Percentiles rank a stretch among this genome's conserved stretches.
Evolutionary conservation across 768 basidiomycete species (phyloP).

Genomic region (Lactarius vividus): DNA sequence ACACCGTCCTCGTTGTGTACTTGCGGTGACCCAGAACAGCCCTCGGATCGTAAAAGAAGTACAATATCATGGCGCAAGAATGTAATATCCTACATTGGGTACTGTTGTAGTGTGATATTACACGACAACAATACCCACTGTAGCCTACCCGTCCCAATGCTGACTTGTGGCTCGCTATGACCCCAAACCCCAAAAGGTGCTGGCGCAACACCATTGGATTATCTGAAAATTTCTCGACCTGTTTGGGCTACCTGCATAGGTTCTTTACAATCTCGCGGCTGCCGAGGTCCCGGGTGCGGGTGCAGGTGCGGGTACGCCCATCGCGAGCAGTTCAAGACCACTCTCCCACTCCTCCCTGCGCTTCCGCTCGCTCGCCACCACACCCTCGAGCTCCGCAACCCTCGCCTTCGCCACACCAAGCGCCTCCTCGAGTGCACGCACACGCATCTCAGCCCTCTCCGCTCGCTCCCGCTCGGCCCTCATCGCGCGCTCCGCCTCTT

Average conservation of each 20-base stretch:
- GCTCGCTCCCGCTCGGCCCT: conserved; percentile 6
- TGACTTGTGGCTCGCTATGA: not conserved
- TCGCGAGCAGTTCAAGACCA: conserved; percentile 16
- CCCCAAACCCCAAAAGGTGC: not conserved
- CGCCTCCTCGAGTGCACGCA: not conserved
- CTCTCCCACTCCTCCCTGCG: conserved; percentile 14
- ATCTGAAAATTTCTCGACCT: not conserved
- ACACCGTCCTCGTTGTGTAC: not conserved
- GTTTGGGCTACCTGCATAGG: not conserved
- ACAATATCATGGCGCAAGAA: not conserved
- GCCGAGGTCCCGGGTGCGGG: not conserved
- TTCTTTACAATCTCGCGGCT: not conserved
- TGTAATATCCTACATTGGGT: not conserved
- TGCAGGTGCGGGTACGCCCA: not conserved
- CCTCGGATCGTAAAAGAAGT: not conserved
- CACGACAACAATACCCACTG: not conserved
- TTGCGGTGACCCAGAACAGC: not conserved
- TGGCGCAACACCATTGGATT: not conserved
- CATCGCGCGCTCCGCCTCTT: not conserved
- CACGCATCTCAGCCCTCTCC: conserved; percentile 4
- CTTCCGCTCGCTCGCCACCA: conserved; percentile 4
- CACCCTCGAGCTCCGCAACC: not conserved
- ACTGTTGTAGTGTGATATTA: not conserved
- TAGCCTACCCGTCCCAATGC: not conserved
- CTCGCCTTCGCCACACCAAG: not conserved